A percentile compares a stretch with the other conserved stretches of the same genome.
Evolutionary conservation across 306 rosid species (phyloP).

Genomic region (Sicyos edulis): DNA sequence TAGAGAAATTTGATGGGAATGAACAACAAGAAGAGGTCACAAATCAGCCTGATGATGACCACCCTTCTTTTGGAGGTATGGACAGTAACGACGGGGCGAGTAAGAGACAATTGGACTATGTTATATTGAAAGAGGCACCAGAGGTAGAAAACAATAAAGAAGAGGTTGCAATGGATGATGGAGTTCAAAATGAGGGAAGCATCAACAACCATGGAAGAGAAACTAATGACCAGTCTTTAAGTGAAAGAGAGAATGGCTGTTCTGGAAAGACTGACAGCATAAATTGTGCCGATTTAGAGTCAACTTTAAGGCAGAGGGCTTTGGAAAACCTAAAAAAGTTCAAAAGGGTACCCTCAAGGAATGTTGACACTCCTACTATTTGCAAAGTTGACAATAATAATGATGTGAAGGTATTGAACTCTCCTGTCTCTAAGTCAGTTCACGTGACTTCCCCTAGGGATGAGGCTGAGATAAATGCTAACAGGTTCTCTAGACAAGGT

Average conservation of each 20-base stretch:
- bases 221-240: not conserved
- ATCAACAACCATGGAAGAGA: constrained; percentile 17
- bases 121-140: constrained; percentile 26
- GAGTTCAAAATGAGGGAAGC: constrained; percentile 21
- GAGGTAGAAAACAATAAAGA: constrained; percentile 34
- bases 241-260: constrained; percentile 30
- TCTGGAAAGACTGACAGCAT: constrained; percentile 30
- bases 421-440: constrained; percentile 30
- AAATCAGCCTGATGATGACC: constrained; percentile 44
- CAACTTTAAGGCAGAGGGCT: constrained; percentile 66
- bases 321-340: constrained; percentile 75
- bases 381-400: constrained; percentile 32
- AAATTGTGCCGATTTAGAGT: constrained; percentile 53
- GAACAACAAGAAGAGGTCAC: constrained; percentile 54
- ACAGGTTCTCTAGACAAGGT: constrained; percentile 24
- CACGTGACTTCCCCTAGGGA: constrained; percentile 32
- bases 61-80: constrained; percentile 60
- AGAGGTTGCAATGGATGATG: constrained; percentile 19
- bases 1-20: constrained; percentile 29
- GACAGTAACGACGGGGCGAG: constrained; percentile 51
- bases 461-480: constrained; percentile 26
- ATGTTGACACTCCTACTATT: constrained; percentile 28
- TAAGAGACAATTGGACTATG: constrained; percentile 42
- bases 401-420: constrained; percentile 34
- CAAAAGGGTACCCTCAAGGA: constrained; percentile 33